These are phyloP conservation scores for Acanthamoeba quina DNA, from an alignment of 208 protist species.

Conservation along the genomic window DNA sequence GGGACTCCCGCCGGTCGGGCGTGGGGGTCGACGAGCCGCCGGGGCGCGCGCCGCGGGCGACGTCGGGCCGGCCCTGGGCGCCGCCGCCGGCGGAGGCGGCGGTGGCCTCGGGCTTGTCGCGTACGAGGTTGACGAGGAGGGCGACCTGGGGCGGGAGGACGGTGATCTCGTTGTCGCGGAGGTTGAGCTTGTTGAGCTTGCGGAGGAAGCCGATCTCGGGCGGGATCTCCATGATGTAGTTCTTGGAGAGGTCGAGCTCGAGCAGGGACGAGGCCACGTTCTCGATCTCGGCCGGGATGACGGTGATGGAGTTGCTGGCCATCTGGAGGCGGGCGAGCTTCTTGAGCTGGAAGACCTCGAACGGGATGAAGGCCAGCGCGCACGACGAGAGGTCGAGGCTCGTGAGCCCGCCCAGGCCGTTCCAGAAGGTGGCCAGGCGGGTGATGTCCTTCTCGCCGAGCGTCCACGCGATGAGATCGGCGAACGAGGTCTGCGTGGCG, in stretches of 20 bases:
- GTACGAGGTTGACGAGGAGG: neutral
- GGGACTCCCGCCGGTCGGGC: neutral
- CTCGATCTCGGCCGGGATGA: neutral
- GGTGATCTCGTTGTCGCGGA: slow-evolving; percentile 39
- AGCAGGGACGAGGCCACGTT: neutral
- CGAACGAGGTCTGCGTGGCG: neutral
- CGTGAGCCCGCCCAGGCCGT: neutral
- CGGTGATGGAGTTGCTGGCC: slow-evolving; percentile 7
- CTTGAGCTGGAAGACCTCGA: slow-evolving; percentile 27
- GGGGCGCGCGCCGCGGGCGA: neutral
- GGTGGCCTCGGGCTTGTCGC: neutral
- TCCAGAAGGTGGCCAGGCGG: slow-evolving; percentile 6
- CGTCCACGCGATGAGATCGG: neutral
- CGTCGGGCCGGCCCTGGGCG: neutral
- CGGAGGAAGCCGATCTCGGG: neutral
- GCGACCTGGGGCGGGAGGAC: neutral
- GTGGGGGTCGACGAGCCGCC: neutral
- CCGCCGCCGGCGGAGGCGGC: neutral
- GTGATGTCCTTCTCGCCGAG: slow-evolving; percentile 3
- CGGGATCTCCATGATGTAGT: slow-evolving; percentile 22
- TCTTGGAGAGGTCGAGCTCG: neutral
- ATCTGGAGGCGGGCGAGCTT: neutral
- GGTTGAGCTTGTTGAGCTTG: slow-evolving; percentile 6
- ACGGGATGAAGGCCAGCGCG: slow-evolving; percentile 6
- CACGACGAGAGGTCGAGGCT: slow-evolving; percentile 1